These are phyloP conservation scores for Quercus robur DNA, from an alignment of 306 rosid species.

Conservation along the genomic window DNA sequence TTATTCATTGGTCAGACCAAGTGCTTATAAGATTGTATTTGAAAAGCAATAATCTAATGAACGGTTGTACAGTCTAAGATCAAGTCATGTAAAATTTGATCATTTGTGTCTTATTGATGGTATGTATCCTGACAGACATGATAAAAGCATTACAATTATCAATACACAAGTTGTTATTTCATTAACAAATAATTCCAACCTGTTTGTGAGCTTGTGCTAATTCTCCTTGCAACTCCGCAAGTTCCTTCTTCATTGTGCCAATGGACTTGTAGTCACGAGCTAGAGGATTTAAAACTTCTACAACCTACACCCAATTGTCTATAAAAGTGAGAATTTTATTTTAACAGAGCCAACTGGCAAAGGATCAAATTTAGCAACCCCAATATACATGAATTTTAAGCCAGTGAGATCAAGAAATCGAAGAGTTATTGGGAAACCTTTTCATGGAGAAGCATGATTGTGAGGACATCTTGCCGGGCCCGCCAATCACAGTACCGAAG, in stretches of 20 bases:
- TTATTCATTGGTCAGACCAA: constrained; percentile 25
- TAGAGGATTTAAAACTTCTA: constrained; percentile 80
- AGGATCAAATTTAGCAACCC: neutral
- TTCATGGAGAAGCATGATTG: constrained; percentile 96
- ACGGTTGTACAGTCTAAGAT: neutral
- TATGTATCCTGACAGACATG: neutral
- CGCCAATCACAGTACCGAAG: constrained; percentile 96
- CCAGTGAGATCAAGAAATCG: neutral
- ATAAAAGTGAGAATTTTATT: neutral
- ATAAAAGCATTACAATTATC: neutral
- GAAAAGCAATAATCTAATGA: neutral
- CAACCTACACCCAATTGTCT: constrained; percentile 38
- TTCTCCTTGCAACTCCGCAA: constrained; percentile 86
- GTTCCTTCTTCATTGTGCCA: constrained; percentile 89
- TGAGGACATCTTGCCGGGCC: constrained; percentile 92
- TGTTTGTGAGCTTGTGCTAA: constrained; percentile 80
- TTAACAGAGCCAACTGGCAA: neutral
- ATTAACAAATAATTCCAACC: constrained; percentile 23
- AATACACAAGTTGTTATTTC: neutral
- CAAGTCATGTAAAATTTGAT: neutral
- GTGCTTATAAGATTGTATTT: neutral
- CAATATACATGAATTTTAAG: constrained; percentile 1
- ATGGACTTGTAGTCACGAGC: constrained; percentile 91
- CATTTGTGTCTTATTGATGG: neutral
- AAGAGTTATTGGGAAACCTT: constrained; percentile 47